A percentile compares a stretch with the other conserved stretches of the same genome.
Evolutionary conservation across 495 filamentous ascomycete species (phyloP).

Genomic region (Neurospora sp.): DNA sequence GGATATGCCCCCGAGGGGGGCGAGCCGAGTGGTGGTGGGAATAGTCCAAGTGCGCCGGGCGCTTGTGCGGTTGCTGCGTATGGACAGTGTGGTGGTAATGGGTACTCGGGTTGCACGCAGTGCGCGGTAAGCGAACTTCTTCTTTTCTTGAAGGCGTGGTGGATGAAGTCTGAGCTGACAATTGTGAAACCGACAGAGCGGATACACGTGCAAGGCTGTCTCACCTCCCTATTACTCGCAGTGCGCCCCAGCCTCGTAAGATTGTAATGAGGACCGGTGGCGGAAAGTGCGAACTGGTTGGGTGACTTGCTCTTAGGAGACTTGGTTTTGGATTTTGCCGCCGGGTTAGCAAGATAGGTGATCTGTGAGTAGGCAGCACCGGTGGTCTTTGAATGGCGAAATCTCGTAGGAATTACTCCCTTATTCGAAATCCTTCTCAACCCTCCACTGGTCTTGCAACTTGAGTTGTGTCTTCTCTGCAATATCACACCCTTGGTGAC

Average conservation of each 20-base stretch:
- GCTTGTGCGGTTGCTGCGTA: constrained; percentile 27
- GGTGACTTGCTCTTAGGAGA: neutral
- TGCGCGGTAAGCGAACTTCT: constrained; percentile 24
- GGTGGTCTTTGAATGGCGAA: neutral
- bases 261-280: neutral
- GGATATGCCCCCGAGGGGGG: constrained; percentile 1
- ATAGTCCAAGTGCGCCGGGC: constrained; percentile 4
- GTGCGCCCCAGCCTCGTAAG: constrained; percentile 16
- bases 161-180: neutral
- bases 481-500: constrained; percentile 43
- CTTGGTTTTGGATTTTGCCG: neutral
- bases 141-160: neutral
- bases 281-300: neutral
- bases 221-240: constrained; percentile 30
- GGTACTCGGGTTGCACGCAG: constrained; percentile 29
- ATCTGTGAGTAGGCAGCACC: neutral
- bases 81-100: constrained; percentile 37
- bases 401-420: neutral
- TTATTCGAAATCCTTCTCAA: constrained; percentile 29
- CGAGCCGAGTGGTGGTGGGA: neutral
- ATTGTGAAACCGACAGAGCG: constrained; percentile 5
- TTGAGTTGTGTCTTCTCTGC: constrained; percentile 24
- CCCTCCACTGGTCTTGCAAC: constrained; percentile 42
- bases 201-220: constrained; percentile 20
- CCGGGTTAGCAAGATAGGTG: neutral